Evolutionary conservation across 768 basidiomycete genomes (phyloP), one percentile per base, ranked within the genome.

Genomic region (Suillus brevipes): DNA sequence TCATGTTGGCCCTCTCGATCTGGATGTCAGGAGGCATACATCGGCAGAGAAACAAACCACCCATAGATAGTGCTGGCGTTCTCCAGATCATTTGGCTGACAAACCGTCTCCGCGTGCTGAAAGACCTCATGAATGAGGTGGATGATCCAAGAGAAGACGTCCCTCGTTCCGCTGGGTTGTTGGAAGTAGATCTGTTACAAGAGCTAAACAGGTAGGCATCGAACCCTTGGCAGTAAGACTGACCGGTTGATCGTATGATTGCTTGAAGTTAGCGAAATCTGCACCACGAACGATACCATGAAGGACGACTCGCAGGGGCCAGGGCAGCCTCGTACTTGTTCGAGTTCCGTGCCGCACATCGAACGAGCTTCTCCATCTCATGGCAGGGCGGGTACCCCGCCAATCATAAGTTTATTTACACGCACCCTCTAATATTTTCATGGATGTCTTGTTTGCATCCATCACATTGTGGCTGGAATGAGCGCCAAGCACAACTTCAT

Each of bases 31-130:
- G 60, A 2, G 16, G 50, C 7, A 59, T 60, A 6, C 38, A 37
- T 40, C 45, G 18, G 37, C 4, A 23, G 10, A 47, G 31, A 1
- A 3, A 16, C 2, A 10, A 23, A 3, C 60, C 56, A 2, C 47
- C 34, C 47, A 56, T 62, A 36, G 10, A 56, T 38, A 50, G 65
- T 34, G 6, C 56, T 2, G 66, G 69, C 49, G 62, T 70, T 12
- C n/a, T 70, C 37, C 69, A 70, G 55, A 57, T 43, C 1, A 47
- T 67, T 1, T 70, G 69, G 69, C 1, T 67, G 49, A 56, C 47
- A 59, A 50, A 50, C 13, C 64, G 66, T 36, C 70, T 66, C 1
- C 49, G 36, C 16, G 20, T 28, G n/a, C 8, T 70, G 2, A 23
- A 36, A 18, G 45, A 64, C 16, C 42, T 45, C 6, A 55, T 70